Conservation (phyloP, 768 basidiomycete species). For the Agrocybe praecox region DNA sequence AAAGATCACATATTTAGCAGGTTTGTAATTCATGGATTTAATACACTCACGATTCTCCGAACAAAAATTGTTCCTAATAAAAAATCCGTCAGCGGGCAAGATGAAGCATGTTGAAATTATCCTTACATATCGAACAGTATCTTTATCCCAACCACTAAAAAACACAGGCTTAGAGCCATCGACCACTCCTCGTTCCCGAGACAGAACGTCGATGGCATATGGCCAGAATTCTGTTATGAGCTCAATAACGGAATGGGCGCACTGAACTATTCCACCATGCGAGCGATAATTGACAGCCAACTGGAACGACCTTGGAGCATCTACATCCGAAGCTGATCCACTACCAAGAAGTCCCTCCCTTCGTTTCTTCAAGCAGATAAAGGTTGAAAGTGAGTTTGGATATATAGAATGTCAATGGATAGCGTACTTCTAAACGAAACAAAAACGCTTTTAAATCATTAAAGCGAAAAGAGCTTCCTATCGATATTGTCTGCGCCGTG, state of each 20-base stretch:
- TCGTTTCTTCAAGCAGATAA: slow-evolving; percentile 3
- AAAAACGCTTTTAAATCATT: slow-evolving; percentile 71
- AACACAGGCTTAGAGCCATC: slow-evolving; percentile 64
- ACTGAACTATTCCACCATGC: slow-evolving; percentile 71
- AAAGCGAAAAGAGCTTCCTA: slow-evolving; percentile 74
- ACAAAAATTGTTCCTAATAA: slow-evolving; percentile 58
- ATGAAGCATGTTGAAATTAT: neutral
- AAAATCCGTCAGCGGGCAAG: neutral
- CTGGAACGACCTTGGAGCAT: slow-evolving; percentile 44
- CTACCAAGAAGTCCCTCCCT: neutral
- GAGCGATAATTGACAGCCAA: slow-evolving; percentile 73
- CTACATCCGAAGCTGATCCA: slow-evolving; percentile 13
- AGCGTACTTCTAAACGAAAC: slow-evolving; percentile 57
- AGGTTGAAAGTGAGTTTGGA: neutral
- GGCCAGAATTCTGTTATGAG: slow-evolving; percentile 68
- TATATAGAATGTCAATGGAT: neutral
- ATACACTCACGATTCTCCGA: slow-evolving; percentile 46
- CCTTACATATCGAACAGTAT: slow-evolving; percentile 41
- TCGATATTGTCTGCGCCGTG: slow-evolving; percentile 77
- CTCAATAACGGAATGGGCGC: slow-evolving; percentile 64
- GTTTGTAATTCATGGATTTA: neutral
- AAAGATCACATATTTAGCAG: neutral
- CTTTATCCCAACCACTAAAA: slow-evolving; percentile 49
- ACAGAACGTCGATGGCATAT: slow-evolving; percentile 60
- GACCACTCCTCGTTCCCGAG: slow-evolving; percentile 55